phyloP scores from a whole-genome alignment of 106 monocot genomes.

The Phalaenopsis equestris region DNA sequence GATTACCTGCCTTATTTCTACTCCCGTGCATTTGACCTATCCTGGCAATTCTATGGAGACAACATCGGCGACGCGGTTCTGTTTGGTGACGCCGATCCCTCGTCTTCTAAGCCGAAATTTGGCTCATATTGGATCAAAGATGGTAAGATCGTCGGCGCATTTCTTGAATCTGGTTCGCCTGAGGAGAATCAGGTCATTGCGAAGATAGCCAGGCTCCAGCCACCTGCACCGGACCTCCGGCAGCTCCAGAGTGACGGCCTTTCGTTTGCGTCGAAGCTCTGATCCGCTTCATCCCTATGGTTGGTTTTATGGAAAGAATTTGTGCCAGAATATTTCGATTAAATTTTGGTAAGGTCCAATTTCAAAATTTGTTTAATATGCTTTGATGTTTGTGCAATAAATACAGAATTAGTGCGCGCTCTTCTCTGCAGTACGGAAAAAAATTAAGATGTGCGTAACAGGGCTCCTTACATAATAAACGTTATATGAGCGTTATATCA shows the following conservation, averaged over 20 bases:
- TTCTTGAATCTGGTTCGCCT: slow-evolving; percentile 43
- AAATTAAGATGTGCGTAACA: too few species aligned
- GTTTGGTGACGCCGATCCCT: slow-evolving; percentile 49
- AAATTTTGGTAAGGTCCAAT: too few species aligned
- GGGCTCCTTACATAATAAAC: too few species aligned
- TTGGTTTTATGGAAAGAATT: too few species aligned
- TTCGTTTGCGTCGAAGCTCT: slow-evolving; percentile 47
- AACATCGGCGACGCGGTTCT: slow-evolving; percentile 56
- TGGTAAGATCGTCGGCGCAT: slow-evolving; percentile 50
- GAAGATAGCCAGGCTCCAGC: slow-evolving; percentile 39
- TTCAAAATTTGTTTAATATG: too few species aligned
- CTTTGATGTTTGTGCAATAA: too few species aligned
- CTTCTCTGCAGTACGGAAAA: too few species aligned
- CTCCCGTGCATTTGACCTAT: slow-evolving; percentile 47
- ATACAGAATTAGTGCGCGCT: too few species aligned
- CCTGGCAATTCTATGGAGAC: slow-evolving; percentile 74
- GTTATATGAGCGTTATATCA: too few species aligned
- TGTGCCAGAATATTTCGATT: too few species aligned
- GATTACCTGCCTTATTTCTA: slow-evolving; percentile 69
- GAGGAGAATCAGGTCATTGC: slow-evolving; percentile 74
- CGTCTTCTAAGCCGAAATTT: slow-evolving; percentile 46
- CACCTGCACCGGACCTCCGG: slow-evolving; percentile 19
- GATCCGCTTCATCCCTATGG: background rate
- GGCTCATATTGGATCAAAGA: slow-evolving; percentile 63
- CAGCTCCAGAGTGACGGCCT: slow-evolving; percentile 34